Percentiles rank a stretch among this genome's conserved stretches.
Evolutionary conservation across 345 rosid genomes (phyloP).

Genomic region (Raphanus raphanistrum): DNA sequence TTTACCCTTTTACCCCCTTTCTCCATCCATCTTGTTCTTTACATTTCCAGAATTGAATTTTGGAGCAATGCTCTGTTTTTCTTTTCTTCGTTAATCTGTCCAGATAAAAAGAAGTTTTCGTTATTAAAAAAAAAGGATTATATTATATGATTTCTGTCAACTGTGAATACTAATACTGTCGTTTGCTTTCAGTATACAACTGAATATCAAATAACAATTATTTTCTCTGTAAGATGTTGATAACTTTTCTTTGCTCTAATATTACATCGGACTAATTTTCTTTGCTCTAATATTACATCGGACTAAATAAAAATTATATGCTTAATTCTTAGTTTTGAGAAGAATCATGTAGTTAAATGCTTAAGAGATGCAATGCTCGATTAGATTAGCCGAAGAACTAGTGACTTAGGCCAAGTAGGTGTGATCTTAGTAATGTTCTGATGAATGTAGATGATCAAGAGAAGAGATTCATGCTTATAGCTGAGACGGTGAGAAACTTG

Average conservation of each 20-base stretch:
- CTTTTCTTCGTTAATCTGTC: neutral
- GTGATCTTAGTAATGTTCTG: constrained; percentile 38
- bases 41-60: constrained; percentile 20
- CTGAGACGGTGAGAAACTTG: constrained; percentile 60
- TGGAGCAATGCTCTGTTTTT: constrained; percentile 29
- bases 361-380: constrained; percentile 44
- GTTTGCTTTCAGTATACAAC: neutral
- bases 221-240: neutral
- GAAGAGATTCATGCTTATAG: constrained; percentile 45
- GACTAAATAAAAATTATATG: neutral
- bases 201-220: neutral
- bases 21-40: neutral
- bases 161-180: constrained; percentile 8
- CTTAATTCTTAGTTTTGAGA: too few relatives aligned
- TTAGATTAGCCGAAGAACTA: constrained; percentile 36
- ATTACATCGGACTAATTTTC: too few relatives aligned
- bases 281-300: too few relatives aligned
- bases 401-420: constrained; percentile 52
- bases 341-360: constrained; percentile 42
- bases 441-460: constrained; percentile 58
- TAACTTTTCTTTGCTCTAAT: too few relatives aligned
- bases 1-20: constrained; percentile 3
- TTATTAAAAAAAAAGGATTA: neutral
- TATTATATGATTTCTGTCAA: neutral
- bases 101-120: constrained; percentile 3